phyloP scores from a whole-genome alignment of 1,284 basidiomycete species.

The Cystobasidiaceae sp. region DNA sequence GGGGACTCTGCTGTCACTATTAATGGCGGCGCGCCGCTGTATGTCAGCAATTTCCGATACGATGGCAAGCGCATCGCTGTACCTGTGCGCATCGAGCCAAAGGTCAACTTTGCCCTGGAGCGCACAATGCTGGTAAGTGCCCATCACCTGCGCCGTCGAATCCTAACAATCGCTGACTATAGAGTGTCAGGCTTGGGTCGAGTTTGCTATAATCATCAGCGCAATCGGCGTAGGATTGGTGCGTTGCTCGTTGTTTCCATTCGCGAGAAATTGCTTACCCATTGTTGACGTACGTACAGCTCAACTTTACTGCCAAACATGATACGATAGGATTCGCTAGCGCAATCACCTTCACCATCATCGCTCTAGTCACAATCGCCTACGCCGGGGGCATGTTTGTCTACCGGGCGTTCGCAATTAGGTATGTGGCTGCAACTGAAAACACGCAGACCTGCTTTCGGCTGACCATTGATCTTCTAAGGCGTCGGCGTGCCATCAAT shows the following conservation, averaged over 20 bases:
- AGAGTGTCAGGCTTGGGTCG: slow-evolving; percentile 60
- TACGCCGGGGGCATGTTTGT: slow-evolving; percentile 85
- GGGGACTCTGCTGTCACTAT: slow-evolving; percentile 14
- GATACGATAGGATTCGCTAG: slow-evolving; percentile 28
- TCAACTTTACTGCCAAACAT: slow-evolving; percentile 3
- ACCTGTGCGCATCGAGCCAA: slow-evolving; percentile 91
- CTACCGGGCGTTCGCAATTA: slow-evolving; percentile 71
- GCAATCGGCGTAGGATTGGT: slow-evolving; percentile 76
- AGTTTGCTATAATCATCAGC: slow-evolving; percentile 82
- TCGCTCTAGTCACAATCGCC: slow-evolving; percentile 80
- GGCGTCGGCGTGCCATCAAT: slow-evolving; percentile 60
- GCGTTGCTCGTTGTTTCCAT: slow-evolving; percentile 41
- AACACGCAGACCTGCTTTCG: background rate
- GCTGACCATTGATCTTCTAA: background rate
- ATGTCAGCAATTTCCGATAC: slow-evolving; percentile 71
- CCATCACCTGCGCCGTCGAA: background rate
- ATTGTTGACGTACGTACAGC: background rate
- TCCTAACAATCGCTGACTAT: slow-evolving; percentile 2
- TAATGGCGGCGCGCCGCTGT: slow-evolving; percentile 39
- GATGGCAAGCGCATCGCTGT: slow-evolving; percentile 85
- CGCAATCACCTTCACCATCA: slow-evolving; percentile 64
- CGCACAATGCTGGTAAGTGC: slow-evolving; percentile 53
- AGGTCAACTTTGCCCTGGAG: slow-evolving; percentile 96
- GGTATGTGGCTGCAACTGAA: slow-evolving; percentile 43
- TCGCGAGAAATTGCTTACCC: slow-evolving; percentile 15